phyloP scores from a whole-genome alignment of 768 basidiomycete species.

The Lactarius pseudohatsudake region DNA sequence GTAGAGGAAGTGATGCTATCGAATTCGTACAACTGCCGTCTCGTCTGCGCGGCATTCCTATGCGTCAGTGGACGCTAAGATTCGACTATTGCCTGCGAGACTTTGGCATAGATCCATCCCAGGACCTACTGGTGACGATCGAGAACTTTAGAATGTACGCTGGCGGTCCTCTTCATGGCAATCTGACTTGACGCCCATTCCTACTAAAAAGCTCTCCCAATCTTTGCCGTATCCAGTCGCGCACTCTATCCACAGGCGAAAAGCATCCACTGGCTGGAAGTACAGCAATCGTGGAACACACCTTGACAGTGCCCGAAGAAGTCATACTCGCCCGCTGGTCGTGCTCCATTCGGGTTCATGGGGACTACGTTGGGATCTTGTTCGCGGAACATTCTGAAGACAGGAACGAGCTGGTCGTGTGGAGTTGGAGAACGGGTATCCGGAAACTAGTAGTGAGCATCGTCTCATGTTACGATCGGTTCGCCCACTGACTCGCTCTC shows the following conservation, averaged over 20 bases:
- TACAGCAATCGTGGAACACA: conserved; percentile 20
- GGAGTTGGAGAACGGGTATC: conserved; percentile 29
- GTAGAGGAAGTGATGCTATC: conserved; percentile 6
- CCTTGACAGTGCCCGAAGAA: neutral
- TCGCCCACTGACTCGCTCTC: neutral
- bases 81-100: conserved; percentile 20
- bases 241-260: conserved; percentile 19
- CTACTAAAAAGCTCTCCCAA: conserved; percentile 3
- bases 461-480: neutral
- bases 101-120: conserved; percentile 28
- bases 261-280: conserved; percentile 13
- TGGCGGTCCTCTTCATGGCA: conserved; percentile 3
- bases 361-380: conserved; percentile 25
- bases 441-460: conserved; percentile 20
- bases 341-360: conserved; percentile 22
- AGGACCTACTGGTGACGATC: conserved; percentile 26
- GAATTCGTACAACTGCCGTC: conserved; percentile 25
- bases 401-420: conserved; percentile 19
- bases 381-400: neutral
- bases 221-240: conserved; percentile 16
- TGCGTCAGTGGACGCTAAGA: conserved; percentile 23
- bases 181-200: neutral
- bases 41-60: conserved; percentile 23
- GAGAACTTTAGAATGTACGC: conserved; percentile 34
- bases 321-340: conserved; percentile 8